These are phyloP conservation scores for Suillus variegatus DNA, from an alignment of 768 basidiomycete genomes.

Conservation along the genomic window DNA sequence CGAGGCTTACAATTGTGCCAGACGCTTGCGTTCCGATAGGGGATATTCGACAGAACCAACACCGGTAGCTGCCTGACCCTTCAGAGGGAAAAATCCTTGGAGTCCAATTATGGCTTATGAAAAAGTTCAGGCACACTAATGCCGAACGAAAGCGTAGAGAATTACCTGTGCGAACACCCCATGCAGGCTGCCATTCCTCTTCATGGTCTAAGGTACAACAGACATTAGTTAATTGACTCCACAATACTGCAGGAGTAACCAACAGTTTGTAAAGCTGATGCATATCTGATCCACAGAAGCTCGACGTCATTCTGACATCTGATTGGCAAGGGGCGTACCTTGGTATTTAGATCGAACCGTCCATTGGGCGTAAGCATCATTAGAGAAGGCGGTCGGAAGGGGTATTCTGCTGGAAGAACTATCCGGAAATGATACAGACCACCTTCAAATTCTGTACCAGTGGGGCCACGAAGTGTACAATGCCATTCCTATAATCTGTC, in stretches of 20 bases:
- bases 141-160: constrained; percentile 15
- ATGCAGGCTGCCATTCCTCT: constrained; percentile 97
- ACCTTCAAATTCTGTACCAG: constrained; percentile 89
- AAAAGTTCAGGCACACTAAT: constrained; percentile 14
- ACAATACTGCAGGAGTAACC: constrained; percentile 29
- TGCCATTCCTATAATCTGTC: constrained; percentile 75
- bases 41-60: constrained; percentile 88
- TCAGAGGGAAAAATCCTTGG: constrained; percentile 87
- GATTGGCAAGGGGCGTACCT: constrained; percentile 52
- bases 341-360: constrained; percentile 94
- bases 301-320: neutral
- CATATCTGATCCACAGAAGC: constrained; percentile 60
- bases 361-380: constrained; percentile 97
- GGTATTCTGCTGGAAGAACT: constrained; percentile 89
- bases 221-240: constrained; percentile 30
- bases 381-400: constrained; percentile 93
- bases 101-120: constrained; percentile 77
- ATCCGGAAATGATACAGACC: constrained; percentile 97
- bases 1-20: constrained; percentile 68
- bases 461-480: constrained; percentile 90
- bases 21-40: constrained; percentile 68
- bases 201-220: constrained; percentile 69
- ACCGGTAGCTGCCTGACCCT: constrained; percentile 83
- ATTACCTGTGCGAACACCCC: constrained; percentile 94
- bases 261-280: constrained; percentile 91